Conservation (phyloP, 352 stramenopile species). For the Phytophthora fragariae region DNA sequence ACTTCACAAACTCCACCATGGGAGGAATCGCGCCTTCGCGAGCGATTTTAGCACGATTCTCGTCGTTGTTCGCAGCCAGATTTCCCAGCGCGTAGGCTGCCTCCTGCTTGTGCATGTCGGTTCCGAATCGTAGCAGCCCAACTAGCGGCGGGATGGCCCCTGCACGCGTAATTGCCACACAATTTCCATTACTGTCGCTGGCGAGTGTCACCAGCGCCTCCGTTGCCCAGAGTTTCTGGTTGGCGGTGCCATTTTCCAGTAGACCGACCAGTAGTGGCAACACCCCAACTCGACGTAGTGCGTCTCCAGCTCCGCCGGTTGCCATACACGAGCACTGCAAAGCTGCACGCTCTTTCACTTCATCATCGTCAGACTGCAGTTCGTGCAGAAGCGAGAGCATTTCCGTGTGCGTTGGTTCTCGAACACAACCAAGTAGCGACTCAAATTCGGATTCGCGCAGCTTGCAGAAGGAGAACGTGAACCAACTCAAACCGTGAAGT, state of each 20-base stretch:
- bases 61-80: constrained; percentile 12
- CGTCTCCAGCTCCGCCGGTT: constrained; percentile 12
- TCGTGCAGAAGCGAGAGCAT: constrained; percentile 15
- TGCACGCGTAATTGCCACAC: constrained; percentile 7
- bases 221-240: constrained; percentile 27
- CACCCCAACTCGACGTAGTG: constrained; percentile 13
- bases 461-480: constrained; percentile 28
- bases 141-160: constrained; percentile 8
- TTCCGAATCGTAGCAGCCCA: constrained; percentile 5
- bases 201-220: constrained; percentile 18
- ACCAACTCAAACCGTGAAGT: constrained; percentile 33
- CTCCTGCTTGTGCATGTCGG: constrained; percentile 8
- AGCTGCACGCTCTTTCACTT: constrained; percentile 16
- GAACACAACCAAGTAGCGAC: constrained; percentile 1
- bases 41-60: constrained; percentile 4
- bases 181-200: constrained; percentile 1
- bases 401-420: constrained; percentile 13
- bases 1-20: constrained; percentile 15
- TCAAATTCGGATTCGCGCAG: neutral
- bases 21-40: constrained; percentile 13
- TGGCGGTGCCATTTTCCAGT: constrained; percentile 6
- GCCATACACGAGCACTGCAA: constrained; percentile 20
- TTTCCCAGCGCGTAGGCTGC: constrained; percentile 12
- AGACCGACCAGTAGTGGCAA: constrained; percentile 15
- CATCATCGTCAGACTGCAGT: constrained; percentile 9